Percentiles rank a stretch among this genome's conserved stretches.
phyloP scores from a whole-genome alignment of 805 yeast species.

The Debaryomyces hansenii region DNA sequence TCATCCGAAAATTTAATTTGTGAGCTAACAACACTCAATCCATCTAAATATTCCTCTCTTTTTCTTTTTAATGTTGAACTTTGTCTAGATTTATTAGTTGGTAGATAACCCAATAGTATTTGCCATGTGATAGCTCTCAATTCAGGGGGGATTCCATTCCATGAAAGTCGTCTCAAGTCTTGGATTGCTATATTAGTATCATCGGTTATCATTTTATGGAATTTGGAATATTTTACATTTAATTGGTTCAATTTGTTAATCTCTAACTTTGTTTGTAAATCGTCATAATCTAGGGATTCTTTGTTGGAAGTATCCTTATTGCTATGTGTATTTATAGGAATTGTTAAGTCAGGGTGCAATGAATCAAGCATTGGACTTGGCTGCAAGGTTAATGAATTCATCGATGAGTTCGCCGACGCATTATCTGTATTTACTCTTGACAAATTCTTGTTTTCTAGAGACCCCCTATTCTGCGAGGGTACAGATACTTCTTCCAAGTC shows the following conservation, averaged over 20 bases:
- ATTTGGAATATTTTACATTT: slow-evolving; percentile 62
- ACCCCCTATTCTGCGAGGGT: slow-evolving; percentile 4
- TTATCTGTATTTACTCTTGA: slow-evolving; percentile 31
- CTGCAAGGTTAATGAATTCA: slow-evolving; percentile 20
- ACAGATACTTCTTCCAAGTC: slow-evolving; percentile 47
- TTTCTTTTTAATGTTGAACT: slow-evolving; percentile 69
- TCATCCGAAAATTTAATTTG: slow-evolving; percentile 34
- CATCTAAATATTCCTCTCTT: slow-evolving; percentile 81
- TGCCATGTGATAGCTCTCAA: slow-evolving; percentile 89
- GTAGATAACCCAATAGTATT: slow-evolving; percentile 82
- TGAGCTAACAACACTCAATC: slow-evolving; percentile 62
- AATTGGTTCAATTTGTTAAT: slow-evolving; percentile 58
- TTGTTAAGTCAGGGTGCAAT: slow-evolving; percentile 37
- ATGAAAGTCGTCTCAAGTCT: slow-evolving; percentile 74
- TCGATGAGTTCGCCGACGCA: slow-evolving; percentile 18
- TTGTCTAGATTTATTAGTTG: slow-evolving; percentile 80
- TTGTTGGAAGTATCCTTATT: slow-evolving; percentile 8
- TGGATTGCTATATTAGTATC: slow-evolving; percentile 59
- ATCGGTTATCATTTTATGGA: slow-evolving; percentile 57
- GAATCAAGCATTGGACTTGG: slow-evolving; percentile 33
- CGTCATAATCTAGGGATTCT: slow-evolving; percentile 45
- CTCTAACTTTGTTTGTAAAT: slow-evolving; percentile 43
- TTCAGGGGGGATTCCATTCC: slow-evolving; percentile 91
- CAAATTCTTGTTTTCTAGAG: slow-evolving; percentile 17
- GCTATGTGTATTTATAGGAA: slow-evolving; percentile 14